Conservation (phyloP, 306 rosid species). For the Quercus rubra region DNA sequence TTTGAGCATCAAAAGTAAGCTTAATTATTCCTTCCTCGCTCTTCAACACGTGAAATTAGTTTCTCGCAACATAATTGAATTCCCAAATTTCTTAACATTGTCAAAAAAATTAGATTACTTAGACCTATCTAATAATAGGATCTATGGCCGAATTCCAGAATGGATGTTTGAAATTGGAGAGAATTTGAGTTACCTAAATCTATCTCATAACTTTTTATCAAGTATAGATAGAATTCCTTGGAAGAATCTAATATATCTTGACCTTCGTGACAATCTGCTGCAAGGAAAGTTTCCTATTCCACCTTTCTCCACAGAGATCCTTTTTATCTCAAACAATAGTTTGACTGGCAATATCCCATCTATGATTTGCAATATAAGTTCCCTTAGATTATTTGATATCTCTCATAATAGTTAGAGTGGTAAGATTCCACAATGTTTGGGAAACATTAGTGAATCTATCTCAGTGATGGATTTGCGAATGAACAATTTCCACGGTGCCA, state of each 20-base stretch:
- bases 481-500: slow-evolving; percentile 24
- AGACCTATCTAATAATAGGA: too few relatives aligned
- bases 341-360: background rate
- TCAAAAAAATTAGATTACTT: too few relatives aligned
- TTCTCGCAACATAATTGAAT: slow-evolving; percentile 10
- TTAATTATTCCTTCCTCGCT: background rate
- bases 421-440: slow-evolving; percentile 22
- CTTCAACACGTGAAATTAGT: background rate
- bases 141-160: too few relatives aligned
- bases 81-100: slow-evolving; percentile 17
- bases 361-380: slow-evolving; percentile 4
- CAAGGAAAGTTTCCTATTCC: slow-evolving; percentile 22
- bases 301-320: background rate
- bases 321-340: slow-evolving; percentile 24
- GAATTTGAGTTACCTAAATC: too few relatives aligned
- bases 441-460: background rate
- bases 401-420: slow-evolving; percentile 15
- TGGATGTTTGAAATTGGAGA: too few relatives aligned
- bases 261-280: too few relatives aligned
- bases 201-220: background rate
- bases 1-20: background rate
- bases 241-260: rapidly evolving
- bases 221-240: background rate
- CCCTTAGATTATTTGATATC: background rate
- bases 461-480: slow-evolving; percentile 8